Base-by-base conservation (phyloP, 371 early-diverging fungal species). In the Mucor lusitanicus region DNA sequence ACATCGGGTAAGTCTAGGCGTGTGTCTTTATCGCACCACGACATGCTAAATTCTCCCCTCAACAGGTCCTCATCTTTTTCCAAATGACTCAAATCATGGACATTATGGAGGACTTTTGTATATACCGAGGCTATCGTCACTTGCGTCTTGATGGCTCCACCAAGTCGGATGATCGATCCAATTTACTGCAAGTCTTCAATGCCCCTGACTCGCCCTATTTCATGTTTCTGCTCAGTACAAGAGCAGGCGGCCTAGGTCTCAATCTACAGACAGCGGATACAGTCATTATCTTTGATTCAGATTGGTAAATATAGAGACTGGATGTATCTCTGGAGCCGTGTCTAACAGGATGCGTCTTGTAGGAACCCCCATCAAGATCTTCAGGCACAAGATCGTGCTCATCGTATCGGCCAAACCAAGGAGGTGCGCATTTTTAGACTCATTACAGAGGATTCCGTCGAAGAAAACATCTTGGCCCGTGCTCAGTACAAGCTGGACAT, bases 381-480 rank as follows among this genome's bases (percentile, higher is more conserved):
- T 44, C 99, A 99, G 87, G 99, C 99, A 1, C 99, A 99, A 81
- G 99, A 99, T 81, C 95, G 99, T 76, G 99, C 99, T 0, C 99
- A 99, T 86, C 94, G 99, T 79, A 99, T 99, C 73, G 99, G 99
- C n/a, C 99, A 99, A 81, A 99, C 94, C 28, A 98, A 98, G 72
- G 99, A 99, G 81, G 99, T 99, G n/a, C 91, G 95, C 30, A 97
- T 99, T 59, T 92, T 99, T 76, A 90, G 99, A n/a, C 78, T 99
- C 44, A 94, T 99, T 66, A 96, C 97, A 6, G 91, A 92, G 33
- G 91, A 94, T 56, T 95, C 99, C 0, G 90, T 99, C 50, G 99
- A 99, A 82, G 99, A 99, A 78, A 92, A 89, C 62, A 99, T 99
- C 68, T 75, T 99, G 62, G 96, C 93, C 6, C 83, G 95, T 63